Base-by-base conservation (phyloP, 495 filamentous ascomycete species). In the Podospora conica region DNA sequence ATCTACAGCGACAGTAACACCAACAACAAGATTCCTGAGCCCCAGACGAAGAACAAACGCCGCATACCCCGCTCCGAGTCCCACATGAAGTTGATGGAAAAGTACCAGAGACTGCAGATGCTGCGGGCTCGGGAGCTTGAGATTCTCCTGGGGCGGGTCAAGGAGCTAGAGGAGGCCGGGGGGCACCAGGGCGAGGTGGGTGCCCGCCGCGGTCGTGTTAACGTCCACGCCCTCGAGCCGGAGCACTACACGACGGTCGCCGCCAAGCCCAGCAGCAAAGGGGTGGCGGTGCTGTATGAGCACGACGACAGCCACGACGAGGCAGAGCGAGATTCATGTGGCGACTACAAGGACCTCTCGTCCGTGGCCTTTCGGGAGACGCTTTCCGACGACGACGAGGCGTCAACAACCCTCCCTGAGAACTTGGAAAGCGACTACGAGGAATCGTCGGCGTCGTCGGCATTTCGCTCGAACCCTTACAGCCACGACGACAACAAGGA, bases 101-200 rank as follows among this genome's bases (percentile, higher is more conserved):
- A 71, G 20, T 77, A 79, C 63, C 71, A 79, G 59, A 67, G 55
- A 21, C 68, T 77, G 11, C 71, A 70, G n/a, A 66, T 74, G 55
- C 65, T 68, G 8, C 76, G 73, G 10, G 58, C 74, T 4, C 70
- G 67, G 1, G 79, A 81, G 22, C 66, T 81, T 29, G 75, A 77
- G 60, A 55, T 60, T 12, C 27, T 74, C 1, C 53, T 68, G 11
- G 29, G 61, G 1, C 71, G 75, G 3, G 60, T 82, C 23, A 72
- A 73, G 10, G 59, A 63, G 15, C 62, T 80, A n/a, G 75, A 75
- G 29, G n/a, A n/a, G 21, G 12, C 54, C 20, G 54, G n/a, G n/a
- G n/a, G n/a, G n/a, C n/a, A n/a, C 54, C 3, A 6, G 7, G n/a
- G n/a, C n/a, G 40, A 48, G 40, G 40, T 48, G 18, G 40, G 6